Evolutionary conservation across 129 eudicot species (phyloP), one percentile per base, ranked within the genome.

Genomic region (Smallanthus sonchifolius): DNA sequence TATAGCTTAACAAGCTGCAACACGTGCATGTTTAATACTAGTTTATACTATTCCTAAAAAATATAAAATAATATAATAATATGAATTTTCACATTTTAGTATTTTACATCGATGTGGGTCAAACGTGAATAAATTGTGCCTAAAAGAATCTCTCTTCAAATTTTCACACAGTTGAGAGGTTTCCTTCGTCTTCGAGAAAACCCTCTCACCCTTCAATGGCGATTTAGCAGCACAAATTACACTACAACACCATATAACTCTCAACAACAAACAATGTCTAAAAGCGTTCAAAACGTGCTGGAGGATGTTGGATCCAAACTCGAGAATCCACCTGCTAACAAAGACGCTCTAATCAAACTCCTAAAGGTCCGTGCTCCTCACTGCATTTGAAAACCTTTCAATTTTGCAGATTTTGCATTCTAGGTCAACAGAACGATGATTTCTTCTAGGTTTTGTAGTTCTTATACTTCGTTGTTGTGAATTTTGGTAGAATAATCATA

Each of bases 281-380:
- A 81, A 34, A 90, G 85, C 87, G 81, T 86, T 54, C 83, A 84
- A 75, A 82, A 69, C 74, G 83, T 84, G 86, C 93, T 94, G 32
- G 74, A 81, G 71, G 98, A 94, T 73, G 79, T 90, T 42, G 98
- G 98, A 86, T 88, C 93, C 77, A 90, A 88, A 83, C 89, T 94
- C 72, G 84, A 90, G 32, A 72, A 59, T 7, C 82, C 84, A 71
- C 97, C 97, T 10, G 20, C 98, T 54, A 74, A 86, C 35, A 90
- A 90, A 81, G 97, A 90, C 78, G 70, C 88, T 63, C 97, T 94
- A 60, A 75, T 90, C 80, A 86, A 86, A 86, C 97, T 90, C 70
- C 66, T 94, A 14, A 94, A 90, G 97, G 98, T 86, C 56, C 51
- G 28, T 8, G 17, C 61, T 74, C 49, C 57, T 47, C 73, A 59